These are phyloP conservation scores for Vickermania ingenoplastis DNA, from an alignment of 208 protist species.

Conservation along the genomic window DNA sequence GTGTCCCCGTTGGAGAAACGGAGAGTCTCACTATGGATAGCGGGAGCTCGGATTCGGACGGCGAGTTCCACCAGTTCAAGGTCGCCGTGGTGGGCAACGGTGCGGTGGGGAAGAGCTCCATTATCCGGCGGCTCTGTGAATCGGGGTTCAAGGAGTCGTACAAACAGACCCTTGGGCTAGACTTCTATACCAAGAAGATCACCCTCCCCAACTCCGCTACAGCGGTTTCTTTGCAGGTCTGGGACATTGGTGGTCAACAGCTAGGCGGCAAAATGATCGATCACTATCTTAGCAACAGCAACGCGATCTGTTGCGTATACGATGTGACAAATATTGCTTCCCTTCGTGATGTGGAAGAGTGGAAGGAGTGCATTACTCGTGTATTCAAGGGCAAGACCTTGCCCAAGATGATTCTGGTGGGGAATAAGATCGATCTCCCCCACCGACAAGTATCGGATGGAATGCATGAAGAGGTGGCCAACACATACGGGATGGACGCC, in stretches of 20 bases:
- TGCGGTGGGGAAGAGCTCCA: constrained; percentile 90
- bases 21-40: too few species aligned
- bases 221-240: constrained; percentile 83
- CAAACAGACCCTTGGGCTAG: constrained; percentile 94
- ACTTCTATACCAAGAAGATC: constrained; percentile 92
- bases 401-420: constrained; percentile 79
- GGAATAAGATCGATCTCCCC: constrained; percentile 90
- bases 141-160: constrained; percentile 80
- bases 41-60: constrained; percentile 42
- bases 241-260: constrained; percentile 94
- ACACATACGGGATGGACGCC: constrained; percentile 35
- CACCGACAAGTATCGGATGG: constrained; percentile 66
- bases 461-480: constrained; percentile 62
- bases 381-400: constrained; percentile 1
- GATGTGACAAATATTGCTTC: constrained; percentile 88
- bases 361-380: constrained; percentile 53
- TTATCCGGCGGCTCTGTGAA: constrained; percentile 83
- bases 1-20: too few species aligned
- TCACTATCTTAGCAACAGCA: constrained; percentile 89
- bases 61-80: constrained; percentile 41
- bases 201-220: constrained; percentile 34
- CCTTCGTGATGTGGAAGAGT: constrained; percentile 92
- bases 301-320: constrained; percentile 90
- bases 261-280: constrained; percentile 90
- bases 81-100: constrained; percentile 73